These are phyloP conservation scores for Ascosphaera pollenicola DNA, from an alignment of 2,329 filamentous ascomycete genomes.

Conservation along the genomic window DNA sequence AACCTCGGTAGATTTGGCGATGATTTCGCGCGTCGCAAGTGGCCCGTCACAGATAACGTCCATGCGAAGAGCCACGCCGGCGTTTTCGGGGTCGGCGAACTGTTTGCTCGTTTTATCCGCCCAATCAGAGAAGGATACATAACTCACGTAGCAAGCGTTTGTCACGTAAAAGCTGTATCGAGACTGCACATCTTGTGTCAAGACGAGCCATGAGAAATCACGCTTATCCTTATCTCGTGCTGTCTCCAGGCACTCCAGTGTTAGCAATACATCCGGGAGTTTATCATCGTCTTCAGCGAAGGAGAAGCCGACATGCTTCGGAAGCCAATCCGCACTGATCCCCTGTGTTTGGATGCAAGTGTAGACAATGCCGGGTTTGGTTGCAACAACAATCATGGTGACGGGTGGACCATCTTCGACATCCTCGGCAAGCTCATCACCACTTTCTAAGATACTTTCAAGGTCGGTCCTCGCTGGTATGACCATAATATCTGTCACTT, in stretches of 20 bases:
- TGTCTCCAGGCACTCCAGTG: constrained; percentile 24
- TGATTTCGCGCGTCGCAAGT: constrained; percentile 25
- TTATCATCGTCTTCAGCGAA: constrained; percentile 12
- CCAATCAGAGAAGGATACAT: constrained; percentile 34
- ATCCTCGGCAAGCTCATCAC: constrained; percentile 15
- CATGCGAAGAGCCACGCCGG: constrained; percentile 33
- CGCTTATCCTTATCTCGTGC: constrained; percentile 10
- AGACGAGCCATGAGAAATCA: constrained; percentile 26
- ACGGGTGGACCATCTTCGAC: constrained; percentile 30
- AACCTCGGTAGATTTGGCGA: constrained; percentile 16
- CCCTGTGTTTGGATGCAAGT: constrained; percentile 39
- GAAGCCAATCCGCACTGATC: constrained; percentile 41
- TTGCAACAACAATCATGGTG: constrained; percentile 35
- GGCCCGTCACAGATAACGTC: constrained; percentile 31
- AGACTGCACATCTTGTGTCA: constrained; percentile 32
- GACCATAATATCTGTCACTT: constrained; percentile 38
- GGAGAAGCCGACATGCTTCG: constrained; percentile 19
- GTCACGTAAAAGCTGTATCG: constrained; percentile 38
- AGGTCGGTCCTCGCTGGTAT: constrained; percentile 30
- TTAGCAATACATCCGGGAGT: constrained; percentile 9
- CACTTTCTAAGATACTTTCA: constrained; percentile 28
- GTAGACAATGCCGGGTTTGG: constrained; percentile 31
- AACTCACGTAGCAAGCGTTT: constrained; percentile 29
- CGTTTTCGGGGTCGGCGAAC: constrained; percentile 26
- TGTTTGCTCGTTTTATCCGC: constrained; percentile 33